These are phyloP conservation scores for Hyaloperonospora brassicae DNA, from an alignment of 352 stramenopile species.

Conservation along the genomic window DNA sequence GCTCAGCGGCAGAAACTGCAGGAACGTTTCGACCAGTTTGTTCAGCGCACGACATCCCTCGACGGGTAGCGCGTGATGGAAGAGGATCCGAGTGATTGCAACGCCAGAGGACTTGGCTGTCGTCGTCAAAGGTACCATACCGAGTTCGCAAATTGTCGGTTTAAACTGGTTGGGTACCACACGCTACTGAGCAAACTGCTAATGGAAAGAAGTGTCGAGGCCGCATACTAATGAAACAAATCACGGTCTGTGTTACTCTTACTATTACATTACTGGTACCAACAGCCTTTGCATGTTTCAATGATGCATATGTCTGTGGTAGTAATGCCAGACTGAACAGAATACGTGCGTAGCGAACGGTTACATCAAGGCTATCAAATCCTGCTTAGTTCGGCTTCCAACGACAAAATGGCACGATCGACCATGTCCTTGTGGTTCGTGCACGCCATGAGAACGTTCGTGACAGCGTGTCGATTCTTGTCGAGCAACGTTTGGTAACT, in stretches of 20 bases:
- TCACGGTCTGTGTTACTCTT: slow-evolving; percentile 18
- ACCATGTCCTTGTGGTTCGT: slow-evolving; percentile 62
- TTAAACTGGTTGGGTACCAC: slow-evolving; percentile 1
- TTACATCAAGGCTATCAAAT: slow-evolving; percentile 34
- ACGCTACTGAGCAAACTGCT: slow-evolving; percentile 1
- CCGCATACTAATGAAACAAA: slow-evolving; percentile 21
- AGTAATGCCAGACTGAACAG: too few species aligned
- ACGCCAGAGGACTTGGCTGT: slow-evolving; percentile 7
- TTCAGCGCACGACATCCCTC: slow-evolving; percentile 55
- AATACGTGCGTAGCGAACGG: too few species aligned
- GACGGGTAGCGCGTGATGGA: slow-evolving; percentile 16
- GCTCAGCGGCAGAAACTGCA: slow-evolving; percentile 79
- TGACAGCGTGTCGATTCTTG: slow-evolving; percentile 55
- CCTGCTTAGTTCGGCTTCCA: slow-evolving; percentile 46
- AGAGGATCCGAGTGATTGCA: slow-evolving; percentile 11
- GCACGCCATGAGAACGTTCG: slow-evolving; percentile 52
- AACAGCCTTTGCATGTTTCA: too few species aligned
- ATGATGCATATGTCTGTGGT: slow-evolving; percentile 14
- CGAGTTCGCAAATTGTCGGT: neutral
- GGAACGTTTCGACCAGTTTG: slow-evolving; percentile 80
- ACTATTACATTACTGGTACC: slow-evolving; percentile 9
- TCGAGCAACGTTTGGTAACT: slow-evolving; percentile 42
- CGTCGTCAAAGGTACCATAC: slow-evolving; percentile 1
- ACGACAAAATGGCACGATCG: slow-evolving; percentile 47
- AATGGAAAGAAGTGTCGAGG: slow-evolving; percentile 10